phyloP scores from a whole-genome alignment of 176 grass and related monocot genomes.

The Triticum dicoccoides region DNA sequence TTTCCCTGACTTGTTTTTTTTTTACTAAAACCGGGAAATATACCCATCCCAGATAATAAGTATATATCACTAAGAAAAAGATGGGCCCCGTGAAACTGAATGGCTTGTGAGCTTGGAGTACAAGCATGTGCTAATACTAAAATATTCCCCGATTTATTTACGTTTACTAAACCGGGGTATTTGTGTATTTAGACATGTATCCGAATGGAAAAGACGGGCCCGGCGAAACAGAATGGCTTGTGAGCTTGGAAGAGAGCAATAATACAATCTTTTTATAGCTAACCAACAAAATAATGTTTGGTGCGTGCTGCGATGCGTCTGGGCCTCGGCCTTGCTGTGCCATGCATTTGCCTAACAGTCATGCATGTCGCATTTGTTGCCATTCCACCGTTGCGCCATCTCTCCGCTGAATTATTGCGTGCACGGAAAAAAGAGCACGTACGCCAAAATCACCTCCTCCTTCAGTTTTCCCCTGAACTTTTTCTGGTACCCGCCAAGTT shows the following conservation, averaged over 20 bases:
- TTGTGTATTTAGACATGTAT: background rate
- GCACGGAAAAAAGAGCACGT: background rate
- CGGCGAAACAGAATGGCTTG: constrained; percentile 8
- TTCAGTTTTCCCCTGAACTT: too few relatives aligned
- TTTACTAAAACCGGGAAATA: background rate
- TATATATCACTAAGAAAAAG: too few relatives aligned
- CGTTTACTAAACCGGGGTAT: too few relatives aligned
- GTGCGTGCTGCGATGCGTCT: too few relatives aligned
- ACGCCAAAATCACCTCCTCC: background rate
- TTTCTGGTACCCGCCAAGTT: background rate
- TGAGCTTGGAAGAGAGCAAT: constrained; percentile 11
- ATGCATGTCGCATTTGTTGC: constrained; percentile 24
- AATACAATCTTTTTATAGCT: background rate
- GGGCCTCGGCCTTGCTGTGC: background rate
- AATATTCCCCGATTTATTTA: too few relatives aligned
- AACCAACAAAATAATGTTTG: background rate
- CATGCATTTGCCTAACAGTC: constrained; percentile 11
- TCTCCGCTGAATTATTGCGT: constrained; percentile 8
- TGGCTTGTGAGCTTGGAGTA: too few relatives aligned
- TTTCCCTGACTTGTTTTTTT: background rate
- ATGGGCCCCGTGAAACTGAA: too few relatives aligned
- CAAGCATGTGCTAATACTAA: too few relatives aligned
- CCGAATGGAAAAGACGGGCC: background rate
- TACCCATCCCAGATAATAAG: too few relatives aligned
- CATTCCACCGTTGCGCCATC: background rate